phyloP scores from a whole-genome alignment of 805 yeast species.

The Yarrowia sp. region DNA sequence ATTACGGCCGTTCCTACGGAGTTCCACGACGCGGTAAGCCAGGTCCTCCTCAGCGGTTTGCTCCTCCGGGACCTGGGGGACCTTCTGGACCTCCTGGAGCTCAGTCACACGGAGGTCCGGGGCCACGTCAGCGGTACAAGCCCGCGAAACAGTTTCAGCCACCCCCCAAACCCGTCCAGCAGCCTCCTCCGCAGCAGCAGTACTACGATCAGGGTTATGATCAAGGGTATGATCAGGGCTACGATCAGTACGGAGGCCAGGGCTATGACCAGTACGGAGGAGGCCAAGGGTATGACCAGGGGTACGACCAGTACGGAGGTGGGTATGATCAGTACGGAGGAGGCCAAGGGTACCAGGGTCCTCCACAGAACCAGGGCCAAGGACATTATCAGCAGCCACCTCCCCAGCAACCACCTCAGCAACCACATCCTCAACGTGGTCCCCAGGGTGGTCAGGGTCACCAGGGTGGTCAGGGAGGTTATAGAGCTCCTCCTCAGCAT shows the following conservation, averaged over 20 bases:
- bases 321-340: slow-evolving; percentile 28
- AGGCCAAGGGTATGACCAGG: background rate
- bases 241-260: slow-evolving; percentile 2
- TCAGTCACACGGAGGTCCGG: slow-evolving; percentile 8
- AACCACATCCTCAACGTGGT: background rate
- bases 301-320: background rate
- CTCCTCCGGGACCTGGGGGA: background rate
- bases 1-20: slow-evolving; percentile 18
- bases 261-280: slow-evolving; percentile 28
- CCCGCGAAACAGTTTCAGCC: background rate
- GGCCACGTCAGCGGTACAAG: slow-evolving; percentile 19
- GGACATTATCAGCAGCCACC: background rate
- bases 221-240: slow-evolving; percentile 17
- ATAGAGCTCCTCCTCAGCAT: background rate
- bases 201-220: background rate
- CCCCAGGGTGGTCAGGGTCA: too few relatives aligned
- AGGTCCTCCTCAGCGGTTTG: slow-evolving; percentile 1
- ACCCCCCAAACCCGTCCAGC: background rate
- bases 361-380: background rate
- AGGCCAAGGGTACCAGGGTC: background rate
- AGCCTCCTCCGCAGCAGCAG: slow-evolving; percentile 2
- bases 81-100: background rate
- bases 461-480: background rate
- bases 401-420: too few relatives aligned
- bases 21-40: slow-evolving; percentile 21